Evolutionary conservation across 176 grass and related monocot genomes (phyloP).

Genomic region (Oryza brachyantha): DNA sequence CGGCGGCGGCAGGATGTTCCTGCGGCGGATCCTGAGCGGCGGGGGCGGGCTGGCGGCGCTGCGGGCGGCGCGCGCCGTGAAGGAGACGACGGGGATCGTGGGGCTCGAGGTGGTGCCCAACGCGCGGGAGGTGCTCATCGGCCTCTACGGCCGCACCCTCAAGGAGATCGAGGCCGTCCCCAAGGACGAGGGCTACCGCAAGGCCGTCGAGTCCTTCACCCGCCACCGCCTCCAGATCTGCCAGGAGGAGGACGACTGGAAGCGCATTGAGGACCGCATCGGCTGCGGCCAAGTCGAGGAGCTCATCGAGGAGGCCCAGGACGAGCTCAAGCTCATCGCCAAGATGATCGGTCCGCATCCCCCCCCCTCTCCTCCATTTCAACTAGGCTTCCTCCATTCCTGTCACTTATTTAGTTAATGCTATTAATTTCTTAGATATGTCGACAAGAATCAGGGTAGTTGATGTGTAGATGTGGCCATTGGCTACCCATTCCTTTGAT

Average conservation of each 20-base stretch:
- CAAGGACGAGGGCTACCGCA: conserved; percentile 84
- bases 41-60: conserved; percentile 34
- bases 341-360: conserved; percentile 65
- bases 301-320: conserved; percentile 89
- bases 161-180: conserved; percentile 83
- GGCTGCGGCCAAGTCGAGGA: conserved; percentile 87
- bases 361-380: no score
- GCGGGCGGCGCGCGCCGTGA: conserved; percentile 53
- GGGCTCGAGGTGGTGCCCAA: conserved; percentile 85
- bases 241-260: conserved; percentile 77
- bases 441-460: not conserved
- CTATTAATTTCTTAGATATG: not conserved
- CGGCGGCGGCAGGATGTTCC: conserved; percentile 65
- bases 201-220: conserved; percentile 90
- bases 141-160: conserved; percentile 72
- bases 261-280: conserved; percentile 70
- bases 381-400: not conserved
- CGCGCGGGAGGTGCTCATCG: conserved; percentile 76
- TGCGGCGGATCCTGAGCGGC: conserved; percentile 74
- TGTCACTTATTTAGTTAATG: not conserved
- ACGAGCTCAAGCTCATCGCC: conserved; percentile 82
- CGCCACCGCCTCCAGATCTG: conserved; percentile 81
- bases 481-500: not conserved
- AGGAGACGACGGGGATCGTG: conserved; percentile 88
- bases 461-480: not conserved